Conservation (phyloP, 1,284 basidiomycete genomes). For the Albatrellus sp. region DNA sequence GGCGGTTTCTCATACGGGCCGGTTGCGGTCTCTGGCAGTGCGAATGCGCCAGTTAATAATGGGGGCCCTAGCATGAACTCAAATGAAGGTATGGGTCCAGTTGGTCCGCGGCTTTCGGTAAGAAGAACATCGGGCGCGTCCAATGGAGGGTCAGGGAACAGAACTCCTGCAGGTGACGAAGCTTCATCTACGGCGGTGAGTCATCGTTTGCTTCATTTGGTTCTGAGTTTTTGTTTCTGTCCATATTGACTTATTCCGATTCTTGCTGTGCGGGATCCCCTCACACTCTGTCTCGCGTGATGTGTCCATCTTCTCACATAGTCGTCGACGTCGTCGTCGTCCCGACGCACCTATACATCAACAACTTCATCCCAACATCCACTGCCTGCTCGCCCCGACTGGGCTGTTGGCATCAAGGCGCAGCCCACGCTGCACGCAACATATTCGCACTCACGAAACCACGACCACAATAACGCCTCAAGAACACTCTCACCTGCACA, state of each 20-base stretch:
- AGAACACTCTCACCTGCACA: conserved; percentile 27
- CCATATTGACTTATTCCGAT: conserved; percentile 5
- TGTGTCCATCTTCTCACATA: conserved; percentile 33
- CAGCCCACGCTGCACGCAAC: conserved; percentile 44
- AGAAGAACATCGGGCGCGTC: conserved; percentile 35
- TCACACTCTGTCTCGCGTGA: neutral
- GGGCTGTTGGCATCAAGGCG: conserved; percentile 71
- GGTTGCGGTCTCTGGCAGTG: conserved; percentile 12
- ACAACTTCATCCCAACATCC: conserved; percentile 59
- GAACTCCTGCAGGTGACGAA: conserved; percentile 55
- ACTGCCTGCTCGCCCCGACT: conserved; percentile 67
- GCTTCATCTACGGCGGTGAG: conserved; percentile 63
- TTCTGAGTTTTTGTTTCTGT: conserved; percentile 5
- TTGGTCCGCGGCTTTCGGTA: conserved; percentile 49
- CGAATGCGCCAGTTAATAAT: neutral
- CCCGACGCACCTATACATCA: conserved; percentile 60
- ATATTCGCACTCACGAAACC: conserved; percentile 18
- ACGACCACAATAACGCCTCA: conserved; percentile 30
- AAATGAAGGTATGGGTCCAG: conserved; percentile 19
- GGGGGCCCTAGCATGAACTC: neutral
- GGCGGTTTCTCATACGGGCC: conserved; percentile 17
- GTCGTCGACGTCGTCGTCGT: conserved; percentile 67
- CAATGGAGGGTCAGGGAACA: conserved; percentile 37
- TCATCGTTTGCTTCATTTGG: conserved; percentile 13
- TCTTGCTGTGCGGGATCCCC: neutral